Percentiles rank a stretch among this genome's conserved stretches.
Conservation (phyloP, 805 yeast genomes). For the Pichia sporocuriosa region DNA sequence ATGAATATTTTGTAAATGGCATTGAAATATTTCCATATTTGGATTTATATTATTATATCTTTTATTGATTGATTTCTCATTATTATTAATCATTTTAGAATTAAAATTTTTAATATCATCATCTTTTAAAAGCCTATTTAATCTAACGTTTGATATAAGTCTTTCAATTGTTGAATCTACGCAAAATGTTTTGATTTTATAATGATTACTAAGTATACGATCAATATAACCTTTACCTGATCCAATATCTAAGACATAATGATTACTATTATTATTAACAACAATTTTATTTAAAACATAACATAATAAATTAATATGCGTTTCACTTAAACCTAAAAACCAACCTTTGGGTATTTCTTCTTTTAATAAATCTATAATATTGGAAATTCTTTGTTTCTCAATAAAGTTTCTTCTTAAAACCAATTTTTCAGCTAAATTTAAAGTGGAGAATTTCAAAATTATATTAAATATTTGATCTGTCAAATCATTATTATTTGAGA, state of each 20-base stretch:
- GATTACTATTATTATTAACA: not conserved
- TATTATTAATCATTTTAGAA: too few species aligned
- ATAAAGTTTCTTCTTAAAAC: too few species aligned
- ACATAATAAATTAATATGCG: not conserved
- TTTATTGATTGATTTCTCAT: too few species aligned
- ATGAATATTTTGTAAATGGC: not conserved
- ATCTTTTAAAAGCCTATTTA: slow-evolving; percentile 19
- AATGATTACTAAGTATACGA: slow-evolving; percentile 19
- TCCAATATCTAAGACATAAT: slow-evolving; percentile 23
- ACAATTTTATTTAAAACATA: not conserved
- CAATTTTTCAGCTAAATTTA: too few species aligned
- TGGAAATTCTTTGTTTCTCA: too few species aligned
- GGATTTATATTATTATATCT: too few species aligned
- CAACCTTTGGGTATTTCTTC: slow-evolving; percentile 5
- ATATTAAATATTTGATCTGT: too few species aligned
- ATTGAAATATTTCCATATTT: slow-evolving; percentile 7
- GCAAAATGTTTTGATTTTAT: slow-evolving; percentile 16
- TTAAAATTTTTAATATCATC: not conserved
- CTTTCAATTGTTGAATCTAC: slow-evolving; percentile 21
- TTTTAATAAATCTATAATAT: too few species aligned
- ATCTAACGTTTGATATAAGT: slow-evolving; percentile 16
- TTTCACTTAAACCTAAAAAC: slow-evolving; percentile 4
- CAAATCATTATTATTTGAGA: not conserved
- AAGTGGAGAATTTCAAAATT: too few species aligned
- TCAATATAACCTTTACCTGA: slow-evolving; percentile 29